Evolutionary conservation across 202 grass and related monocot species (phyloP).

Genomic region (Cymbopogon flexuosus): DNA sequence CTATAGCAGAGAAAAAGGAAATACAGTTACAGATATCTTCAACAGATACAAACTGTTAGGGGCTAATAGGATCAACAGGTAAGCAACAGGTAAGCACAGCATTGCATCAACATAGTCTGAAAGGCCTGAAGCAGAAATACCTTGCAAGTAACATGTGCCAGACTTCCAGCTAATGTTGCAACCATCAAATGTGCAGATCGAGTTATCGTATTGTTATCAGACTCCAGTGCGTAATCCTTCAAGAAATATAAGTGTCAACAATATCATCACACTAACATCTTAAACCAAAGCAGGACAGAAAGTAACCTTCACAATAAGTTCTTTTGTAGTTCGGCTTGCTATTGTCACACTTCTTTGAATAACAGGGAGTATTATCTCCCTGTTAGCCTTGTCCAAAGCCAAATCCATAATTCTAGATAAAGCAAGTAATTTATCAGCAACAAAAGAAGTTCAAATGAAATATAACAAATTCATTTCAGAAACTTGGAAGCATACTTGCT

Average conservation of each 20-base stretch:
- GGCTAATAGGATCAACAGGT: not conserved
- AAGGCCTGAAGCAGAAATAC: conserved; percentile 29
- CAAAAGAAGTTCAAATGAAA: conserved; percentile 19
- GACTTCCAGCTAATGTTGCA: conserved; percentile 73
- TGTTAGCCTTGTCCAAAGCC: conserved; percentile 71
- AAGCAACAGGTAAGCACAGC: not conserved
- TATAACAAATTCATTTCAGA: not conserved
- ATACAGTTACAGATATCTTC: conserved; percentile 7
- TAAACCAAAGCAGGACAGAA: not conserved
- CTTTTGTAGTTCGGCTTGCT: conserved; percentile 75
- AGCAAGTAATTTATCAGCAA: conserved; percentile 6
- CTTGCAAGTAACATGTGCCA: conserved; percentile 96
- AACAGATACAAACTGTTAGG: not conserved
- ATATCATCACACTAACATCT: conserved; percentile 2
- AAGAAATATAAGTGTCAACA: conserved; percentile 12
- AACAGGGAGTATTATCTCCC: conserved; percentile 68
- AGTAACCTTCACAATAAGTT: conserved; percentile 80
- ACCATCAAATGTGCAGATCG: conserved; percentile 73
- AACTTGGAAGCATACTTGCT: conserved; percentile 43
- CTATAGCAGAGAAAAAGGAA: conserved; percentile 32
- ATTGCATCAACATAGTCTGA: not conserved
- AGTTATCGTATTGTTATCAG: conserved; percentile 56
- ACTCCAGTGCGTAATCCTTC: conserved; percentile 71
- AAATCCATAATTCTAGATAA: conserved; percentile 59
- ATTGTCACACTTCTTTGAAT: conserved; percentile 82